Base-by-base conservation (phyloP, 2,329 filamentous ascomycete genomes). In the Magnaporthiopsis rhizophila region DNA sequence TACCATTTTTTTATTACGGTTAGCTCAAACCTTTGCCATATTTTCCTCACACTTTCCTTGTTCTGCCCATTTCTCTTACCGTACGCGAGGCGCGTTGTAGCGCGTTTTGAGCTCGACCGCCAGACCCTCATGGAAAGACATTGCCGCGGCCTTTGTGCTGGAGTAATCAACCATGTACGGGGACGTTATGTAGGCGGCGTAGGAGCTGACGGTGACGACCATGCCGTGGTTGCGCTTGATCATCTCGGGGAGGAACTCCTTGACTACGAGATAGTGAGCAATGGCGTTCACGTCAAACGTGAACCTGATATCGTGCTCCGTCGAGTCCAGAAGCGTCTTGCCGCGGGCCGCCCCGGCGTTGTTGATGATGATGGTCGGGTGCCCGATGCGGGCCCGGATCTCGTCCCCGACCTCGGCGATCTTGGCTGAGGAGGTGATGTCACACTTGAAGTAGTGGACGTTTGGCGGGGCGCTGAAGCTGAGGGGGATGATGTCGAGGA, bases 271-370 rank as follows among this genome's bases (percentile, higher is more conserved):
- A 78, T 59, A 64, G 75, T 89, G 88, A 2, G 86, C 80, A 38
- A 91, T 73, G 0, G 86, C 79, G 75, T 92, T 92, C 69, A 92
- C 86, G 65, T 87, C 86, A 73, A 91, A 90, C 62, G 87, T 89
- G 69, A 87, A 83, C 53, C 83, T 83, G 67, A 89, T 79, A 68
- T 87, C 83, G 26, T 77, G 78, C 62, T 87, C 83, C 1, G 80
- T 80, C 28, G 66, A 60, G 34, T 83, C 79, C 60, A 91, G 79
- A 67, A 92, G 81, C 6, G 80, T 82, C 68, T 85, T 84, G 66
- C 86, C 86, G 65, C 81, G 81, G 21, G 80, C 83, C 34, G 89
- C 81, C 66, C 88, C 88, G 11, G 89, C 88, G 71, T 90, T 90
- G 77, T 90, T 89, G 76, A 90, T 87, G 4, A 92, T 78, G 66